Conservation (phyloP, 345 rosid species). For the Erucastrum elatum region DNA sequence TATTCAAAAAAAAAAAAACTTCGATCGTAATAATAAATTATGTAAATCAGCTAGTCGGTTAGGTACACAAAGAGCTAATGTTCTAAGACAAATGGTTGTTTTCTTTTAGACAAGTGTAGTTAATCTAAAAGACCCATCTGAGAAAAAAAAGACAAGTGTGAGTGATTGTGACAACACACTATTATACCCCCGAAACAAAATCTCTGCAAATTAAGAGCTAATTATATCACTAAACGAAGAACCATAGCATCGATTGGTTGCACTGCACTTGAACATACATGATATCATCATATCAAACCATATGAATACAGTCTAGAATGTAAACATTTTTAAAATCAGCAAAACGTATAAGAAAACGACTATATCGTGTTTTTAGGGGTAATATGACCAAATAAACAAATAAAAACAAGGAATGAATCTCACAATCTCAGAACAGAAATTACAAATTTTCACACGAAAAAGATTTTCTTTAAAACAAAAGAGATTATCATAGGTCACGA, state of each 20-base stretch:
- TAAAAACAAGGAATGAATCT: background rate
- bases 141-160: too few relatives aligned
- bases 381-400: background rate
- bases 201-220: background rate
- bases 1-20: slow-evolving; percentile 43
- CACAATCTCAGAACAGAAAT: background rate
- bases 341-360: background rate
- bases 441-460: background rate
- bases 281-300: background rate
- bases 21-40: too few relatives aligned
- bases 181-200: background rate
- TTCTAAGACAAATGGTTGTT: background rate
- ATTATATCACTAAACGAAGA: background rate
- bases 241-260: background rate
- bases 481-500: slow-evolving; percentile 47
- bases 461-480: background rate
- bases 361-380: background rate
- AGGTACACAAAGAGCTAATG: background rate
- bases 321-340: background rate
- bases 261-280: background rate
- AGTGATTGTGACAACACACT: background rate
- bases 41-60: background rate
- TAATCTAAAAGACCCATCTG: too few relatives aligned
- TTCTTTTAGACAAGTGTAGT: background rate
- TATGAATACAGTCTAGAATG: background rate